Base-by-base conservation (phyloP, 1,284 basidiomycete species). In the Coniophora puteana region DNA sequence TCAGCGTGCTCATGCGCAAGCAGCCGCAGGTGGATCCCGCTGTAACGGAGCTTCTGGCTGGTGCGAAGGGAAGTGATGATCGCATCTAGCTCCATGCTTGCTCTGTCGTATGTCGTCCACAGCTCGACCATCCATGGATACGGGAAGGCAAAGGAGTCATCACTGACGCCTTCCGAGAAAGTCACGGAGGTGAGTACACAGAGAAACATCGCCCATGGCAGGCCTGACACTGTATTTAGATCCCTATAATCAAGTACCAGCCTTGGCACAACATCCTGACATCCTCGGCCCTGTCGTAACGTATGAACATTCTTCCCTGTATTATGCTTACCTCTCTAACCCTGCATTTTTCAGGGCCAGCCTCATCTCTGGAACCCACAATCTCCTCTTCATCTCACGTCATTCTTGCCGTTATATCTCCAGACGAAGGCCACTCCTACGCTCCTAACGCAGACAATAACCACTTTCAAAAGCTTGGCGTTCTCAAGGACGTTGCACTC, bases 1-100 rank as follows among this genome's bases (percentile, higher is more conserved):
- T 99, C 0, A 94, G 93, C 17, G 78, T 83, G n/a, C 71, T 99
- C 58, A 97, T 99, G 93, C 82, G 80, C 53, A 84, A 83, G 57
- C 93, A 95, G 55, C 81, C 89, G 3, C 69, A 90, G 44, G 83
- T 89, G 24, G 87, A 91, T 57, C 88, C 92, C 0, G 84, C 97
- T 8, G 76, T 96, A 36, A 91, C 89, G 8, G 94, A 98, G 63
- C 72, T 98, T 31, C 74, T 93, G 14, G 71, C 81, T 2, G 80
- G 84, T 17, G 80, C 82, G 0, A 81, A 68, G 47, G 64, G 70
- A 5, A 80, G 75, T 47, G 89, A 94, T 18, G 12, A 80, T 94
- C 36, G 78, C 84, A 0, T 78, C 80, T 7, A 92, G 89, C 45
- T 74, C 91, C 51, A 71, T 89, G 7, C 63, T 78, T 35, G 90